Evolutionary conservation across 306 rosid genomes (phyloP), one percentile per base, ranked within the genome.

Genomic region (Alnus rubra): DNA sequence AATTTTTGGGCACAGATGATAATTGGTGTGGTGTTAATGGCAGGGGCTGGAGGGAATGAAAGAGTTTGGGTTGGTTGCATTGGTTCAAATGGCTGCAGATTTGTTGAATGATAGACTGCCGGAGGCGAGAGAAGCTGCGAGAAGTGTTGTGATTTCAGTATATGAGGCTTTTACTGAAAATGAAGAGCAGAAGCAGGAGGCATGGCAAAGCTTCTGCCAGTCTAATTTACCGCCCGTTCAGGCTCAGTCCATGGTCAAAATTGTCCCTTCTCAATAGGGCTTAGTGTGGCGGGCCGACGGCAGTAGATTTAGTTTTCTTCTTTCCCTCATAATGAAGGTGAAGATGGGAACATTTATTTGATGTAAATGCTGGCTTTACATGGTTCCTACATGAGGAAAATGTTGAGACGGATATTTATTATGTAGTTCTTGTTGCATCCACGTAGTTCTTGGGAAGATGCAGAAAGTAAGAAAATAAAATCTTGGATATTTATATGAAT

Each of bases 51-150:
- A 88, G 71, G 94, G 87, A 83, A 91, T 90, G 92, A 78, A 91
- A 62, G 92, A 90, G 74, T 86, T 81, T 85, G 97, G 98, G 65
- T 53, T 90, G 84, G 86, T 48, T 14, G 79, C 82, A 74, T 62
- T 95, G 87, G 83, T 91, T 52, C 88, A 91, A 77, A 89, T 91
- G 82, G 94, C 92, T 52, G 97, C 88, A 0, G 92, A 88, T 79
- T 82, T 89, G 78, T 65, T 95, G 87, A 95, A 86, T 76, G 98
- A 95, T 80, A 90, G 98, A 30, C 87, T 95, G 73, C 98, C 98
- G 0, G 98, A 91, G 80, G 98, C 98, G 44, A 93, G 98, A 84
- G 98, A 91, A 80, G 98, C 98, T 0, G 97, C 98, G 2, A 54
- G 98, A 81, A 85, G 94, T 44, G 87, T 87, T 6, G 88, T 92